Evolutionary conservation across 2,329 filamentous ascomycete genomes (phyloP).

Genomic region (Setomelanomma holmii): DNA sequence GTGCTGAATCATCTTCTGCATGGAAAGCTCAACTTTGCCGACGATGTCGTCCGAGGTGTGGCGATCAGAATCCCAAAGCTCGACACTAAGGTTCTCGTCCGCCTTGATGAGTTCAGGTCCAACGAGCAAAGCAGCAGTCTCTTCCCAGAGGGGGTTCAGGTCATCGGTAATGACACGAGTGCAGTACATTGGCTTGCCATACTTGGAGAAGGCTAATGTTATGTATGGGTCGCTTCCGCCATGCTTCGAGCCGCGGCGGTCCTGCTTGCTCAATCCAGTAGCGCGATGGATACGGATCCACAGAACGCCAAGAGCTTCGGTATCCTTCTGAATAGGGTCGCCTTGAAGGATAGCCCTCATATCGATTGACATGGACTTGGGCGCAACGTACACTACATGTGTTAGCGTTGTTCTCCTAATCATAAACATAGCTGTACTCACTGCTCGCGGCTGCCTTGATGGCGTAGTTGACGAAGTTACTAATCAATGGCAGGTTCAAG

Average conservation of each 20-base stretch:
- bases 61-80: constrained; percentile 95
- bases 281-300: constrained; percentile 93
- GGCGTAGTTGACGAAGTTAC: constrained; percentile 95
- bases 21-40: constrained; percentile 90
- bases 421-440: constrained; percentile 14
- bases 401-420: constrained; percentile 36
- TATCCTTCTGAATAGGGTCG: constrained; percentile 90
- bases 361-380: constrained; percentile 92
- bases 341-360: constrained; percentile 89
- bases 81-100: constrained; percentile 89
- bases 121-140: constrained; percentile 83
- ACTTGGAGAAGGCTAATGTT: constrained; percentile 93
- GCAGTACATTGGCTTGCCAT: constrained; percentile 97
- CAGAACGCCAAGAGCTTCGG: constrained; percentile 83
- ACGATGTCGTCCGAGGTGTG: constrained; percentile 93
- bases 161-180: constrained; percentile 96
- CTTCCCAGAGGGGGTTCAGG: constrained; percentile 90
- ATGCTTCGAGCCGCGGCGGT: constrained; percentile 78
- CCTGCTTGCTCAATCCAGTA: constrained; percentile 87
- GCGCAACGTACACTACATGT: constrained; percentile 78
- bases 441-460: constrained; percentile 80
- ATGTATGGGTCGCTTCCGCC: constrained; percentile 96
- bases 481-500: constrained; percentile 88
- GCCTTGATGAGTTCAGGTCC: constrained; percentile 91
- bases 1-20: constrained; percentile 94